phyloP scores from a whole-genome alignment of 441 rosid species.

The Jatropha podagrica region DNA sequence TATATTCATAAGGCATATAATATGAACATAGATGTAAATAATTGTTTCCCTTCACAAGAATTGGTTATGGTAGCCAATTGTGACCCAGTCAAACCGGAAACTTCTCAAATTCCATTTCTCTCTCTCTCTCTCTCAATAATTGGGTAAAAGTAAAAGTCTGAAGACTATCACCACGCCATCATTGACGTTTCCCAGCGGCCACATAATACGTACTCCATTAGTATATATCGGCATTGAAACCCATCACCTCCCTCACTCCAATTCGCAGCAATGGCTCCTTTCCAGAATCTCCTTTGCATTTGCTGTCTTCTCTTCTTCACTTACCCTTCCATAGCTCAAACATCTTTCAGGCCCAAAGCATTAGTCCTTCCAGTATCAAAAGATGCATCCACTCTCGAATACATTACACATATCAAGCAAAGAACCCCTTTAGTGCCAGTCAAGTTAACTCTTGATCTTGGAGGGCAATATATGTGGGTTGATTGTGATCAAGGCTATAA shows the following conservation, averaged over 20 bases:
- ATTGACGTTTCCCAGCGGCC: too few species aligned
- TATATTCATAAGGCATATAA: too few species aligned
- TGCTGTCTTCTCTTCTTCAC: conserved; percentile 4
- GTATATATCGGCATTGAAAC: not conserved
- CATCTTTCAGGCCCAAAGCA: conserved; percentile 56
- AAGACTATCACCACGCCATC: too few species aligned
- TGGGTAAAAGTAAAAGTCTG: too few species aligned
- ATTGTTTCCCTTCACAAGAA: too few species aligned
- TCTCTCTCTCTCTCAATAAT: too few species aligned
- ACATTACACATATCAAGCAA: conserved; percentile 47
- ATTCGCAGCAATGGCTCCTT: conserved; percentile 20
- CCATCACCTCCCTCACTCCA: not conserved
- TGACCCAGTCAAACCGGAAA: too few species aligned
- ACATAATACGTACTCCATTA: too few species aligned
- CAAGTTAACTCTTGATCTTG: conserved; percentile 52
- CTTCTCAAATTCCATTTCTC: too few species aligned
- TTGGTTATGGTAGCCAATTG: too few species aligned
- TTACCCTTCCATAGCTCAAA: conserved; percentile 4
- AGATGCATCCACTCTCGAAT: conserved; percentile 57
- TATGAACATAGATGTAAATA: too few species aligned
- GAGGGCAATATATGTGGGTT: conserved; percentile 55
- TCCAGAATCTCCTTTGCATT: not conserved
- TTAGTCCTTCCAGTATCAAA: conserved; percentile 57
- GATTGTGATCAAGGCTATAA: conserved; percentile 39
- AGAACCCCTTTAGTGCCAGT: conserved; percentile 63